These are phyloP conservation scores for Coix lacrymajobi DNA, from an alignment of 176 grass and related monocot species.

Conservation along the genomic window DNA sequence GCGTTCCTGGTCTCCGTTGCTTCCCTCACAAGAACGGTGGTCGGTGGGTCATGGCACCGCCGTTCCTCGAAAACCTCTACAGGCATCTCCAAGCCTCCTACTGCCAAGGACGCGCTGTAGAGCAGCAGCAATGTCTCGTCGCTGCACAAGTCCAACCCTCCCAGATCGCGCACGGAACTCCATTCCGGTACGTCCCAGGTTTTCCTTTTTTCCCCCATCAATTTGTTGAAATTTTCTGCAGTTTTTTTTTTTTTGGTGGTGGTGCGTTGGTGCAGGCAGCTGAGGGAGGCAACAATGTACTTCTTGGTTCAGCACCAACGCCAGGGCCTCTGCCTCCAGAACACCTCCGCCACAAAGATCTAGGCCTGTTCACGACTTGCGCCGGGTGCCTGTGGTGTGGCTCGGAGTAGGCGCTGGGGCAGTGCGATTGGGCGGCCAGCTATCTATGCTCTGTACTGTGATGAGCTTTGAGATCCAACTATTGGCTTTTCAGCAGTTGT, in stretches of 20 bases:
- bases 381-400: background rate
- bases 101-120: too few relatives aligned
- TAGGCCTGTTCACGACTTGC: conserved; percentile 47
- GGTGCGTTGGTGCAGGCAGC: background rate
- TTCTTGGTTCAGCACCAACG: conserved; percentile 59
- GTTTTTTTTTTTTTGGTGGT: background rate
- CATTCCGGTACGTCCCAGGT: background rate
- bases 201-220: background rate
- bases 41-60: too few relatives aligned
- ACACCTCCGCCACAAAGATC: conserved; percentile 69
- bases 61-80: too few relatives aligned
- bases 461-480: background rate
- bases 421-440: background rate
- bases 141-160: background rate
- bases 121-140: background rate
- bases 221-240: background rate
- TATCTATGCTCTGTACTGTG: background rate
- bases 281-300: conserved; percentile 41
- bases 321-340: conserved; percentile 54
- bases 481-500: background rate
- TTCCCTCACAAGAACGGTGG: too few relatives aligned
- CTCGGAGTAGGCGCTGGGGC: background rate
- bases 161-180: background rate
- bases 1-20: too few relatives aligned
- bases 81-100: too few relatives aligned